Evolutionary conservation across 2,329 filamentous ascomycete species (phyloP), one percentile per base, ranked within the genome.

Genomic region (Phialocephala subalpina): DNA sequence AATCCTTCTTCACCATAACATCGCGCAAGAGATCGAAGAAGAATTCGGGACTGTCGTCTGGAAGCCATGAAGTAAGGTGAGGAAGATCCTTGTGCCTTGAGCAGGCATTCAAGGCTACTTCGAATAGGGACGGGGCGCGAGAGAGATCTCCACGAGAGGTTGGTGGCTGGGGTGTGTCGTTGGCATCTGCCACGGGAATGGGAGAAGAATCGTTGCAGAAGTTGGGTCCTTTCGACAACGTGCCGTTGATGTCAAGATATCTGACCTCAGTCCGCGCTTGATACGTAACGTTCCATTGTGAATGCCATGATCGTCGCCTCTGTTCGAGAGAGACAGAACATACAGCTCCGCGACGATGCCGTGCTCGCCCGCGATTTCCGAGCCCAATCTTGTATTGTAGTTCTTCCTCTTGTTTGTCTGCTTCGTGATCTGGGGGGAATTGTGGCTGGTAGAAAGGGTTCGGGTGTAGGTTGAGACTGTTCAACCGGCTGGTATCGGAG

Each of bases 391-490:
- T 64, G 36, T 63, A 60, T 64, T 53, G 64, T 4, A 42, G 8
- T 36, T 69, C 56, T 25, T 64, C 63, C 27, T 63, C 64, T 25
- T 42, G 20, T 14, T 25, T 27, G 16, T 66, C 59, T 9, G 18
- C 33, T 35, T 70, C 58, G 20, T 25, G 11, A 8, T 35, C n/a
- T 33, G 49, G 49, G 20, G 68, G 66, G 53, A 68, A 64, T 33
- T 75, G 65, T 11, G 83, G 82, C 60, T 83, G 78, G 63, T 84
- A 79, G 66, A 91, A 89, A 0, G 87, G 86, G 72, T 92, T 93
- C 0, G 90, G 89, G 63, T 87, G 83, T 2, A 90, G 70, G 29
- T 80, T 80, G n/a, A 92, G 77, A 4, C 81, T 81, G 14, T 77
- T 75, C n/a, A 91, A 79, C 22, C 80, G 82, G 55, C 80, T 76